phyloP scores from a whole-genome alignment of 768 basidiomycete genomes.

The Scleroderma citrinum region DNA sequence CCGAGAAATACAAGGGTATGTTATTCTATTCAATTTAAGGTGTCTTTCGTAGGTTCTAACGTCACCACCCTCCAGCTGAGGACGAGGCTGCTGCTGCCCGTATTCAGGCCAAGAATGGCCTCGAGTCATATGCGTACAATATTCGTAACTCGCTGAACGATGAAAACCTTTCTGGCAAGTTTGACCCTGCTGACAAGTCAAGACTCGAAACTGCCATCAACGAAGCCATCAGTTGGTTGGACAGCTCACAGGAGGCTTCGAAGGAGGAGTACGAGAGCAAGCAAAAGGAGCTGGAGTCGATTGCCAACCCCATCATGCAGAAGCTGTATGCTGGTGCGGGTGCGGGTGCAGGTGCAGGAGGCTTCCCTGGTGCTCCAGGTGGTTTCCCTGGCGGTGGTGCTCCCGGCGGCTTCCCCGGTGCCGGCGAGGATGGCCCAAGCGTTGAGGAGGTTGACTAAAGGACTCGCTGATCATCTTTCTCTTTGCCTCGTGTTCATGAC shows the following conservation, averaged over 20 bases:
- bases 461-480: slow-evolving; percentile 8
- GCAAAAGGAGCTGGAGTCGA: slow-evolving; percentile 86
- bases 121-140: slow-evolving; percentile 95
- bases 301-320: slow-evolving; percentile 75
- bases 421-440: slow-evolving; percentile 75
- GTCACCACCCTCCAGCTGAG: slow-evolving; percentile 46
- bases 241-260: slow-evolving; percentile 79
- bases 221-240: slow-evolving; percentile 83
- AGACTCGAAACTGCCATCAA: slow-evolving; percentile 79
- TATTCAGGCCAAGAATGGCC: slow-evolving; percentile 81
- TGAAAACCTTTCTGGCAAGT: slow-evolving; percentile 83
- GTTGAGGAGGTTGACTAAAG: slow-evolving; percentile 87
- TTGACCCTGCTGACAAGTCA: slow-evolving; percentile 79
- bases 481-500: slow-evolving; percentile 17
- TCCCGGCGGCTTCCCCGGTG: slow-evolving; percentile 67
- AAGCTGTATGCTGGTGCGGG: slow-evolving; percentile 64
- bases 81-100: slow-evolving; percentile 82
- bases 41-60: slow-evolving; percentile 7
- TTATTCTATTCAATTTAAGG: slow-evolving; percentile 1
- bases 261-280: slow-evolving; percentile 92
- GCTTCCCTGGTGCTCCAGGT: slow-evolving; percentile 31
- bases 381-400: slow-evolving; percentile 46
- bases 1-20: slow-evolving; percentile 85
- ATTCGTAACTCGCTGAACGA: slow-evolving; percentile 84
- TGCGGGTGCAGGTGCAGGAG: slow-evolving; percentile 51